These are phyloP conservation scores for Austropuccinia psidii DNA, from an alignment of 1,284 basidiomycete genomes.

Conservation along the genomic window DNA sequence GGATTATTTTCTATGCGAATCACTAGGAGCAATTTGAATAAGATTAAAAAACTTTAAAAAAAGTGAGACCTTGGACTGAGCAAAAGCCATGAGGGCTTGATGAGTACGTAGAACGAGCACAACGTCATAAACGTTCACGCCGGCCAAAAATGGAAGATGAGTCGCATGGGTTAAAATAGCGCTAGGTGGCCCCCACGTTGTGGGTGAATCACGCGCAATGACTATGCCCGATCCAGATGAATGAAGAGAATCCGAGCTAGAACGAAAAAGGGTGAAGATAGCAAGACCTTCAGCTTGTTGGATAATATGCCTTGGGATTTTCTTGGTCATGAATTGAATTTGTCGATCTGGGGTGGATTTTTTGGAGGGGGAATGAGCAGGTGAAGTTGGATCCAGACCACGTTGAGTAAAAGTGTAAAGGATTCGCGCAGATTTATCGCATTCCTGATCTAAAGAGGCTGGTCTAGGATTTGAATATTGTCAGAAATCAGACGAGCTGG, in stretches of 20 bases:
- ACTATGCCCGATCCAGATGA: conserved; percentile 18
- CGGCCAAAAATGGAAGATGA: conserved; percentile 45
- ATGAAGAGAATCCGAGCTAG: neutral
- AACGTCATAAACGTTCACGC: conserved; percentile 49
- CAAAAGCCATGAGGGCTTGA: conserved; percentile 40
- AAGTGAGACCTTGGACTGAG: conserved; percentile 28
- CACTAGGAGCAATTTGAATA: neutral
- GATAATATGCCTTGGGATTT: conserved; percentile 42
- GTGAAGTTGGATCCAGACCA: neutral
- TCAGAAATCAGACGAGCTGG: neutral
- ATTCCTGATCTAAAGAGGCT: conserved; percentile 39
- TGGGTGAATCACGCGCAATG: conserved; percentile 42
- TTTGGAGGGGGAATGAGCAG: conserved; percentile 14
- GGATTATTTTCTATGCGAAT: neutral
- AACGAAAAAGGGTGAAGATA: conserved; percentile 44
- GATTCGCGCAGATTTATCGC: conserved; percentile 38
- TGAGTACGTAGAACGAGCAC: conserved; percentile 47
- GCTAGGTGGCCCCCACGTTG: conserved; percentile 36
- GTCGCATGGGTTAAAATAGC: conserved; percentile 44
- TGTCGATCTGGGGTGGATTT: conserved; percentile 40
- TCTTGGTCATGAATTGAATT: conserved; percentile 46
- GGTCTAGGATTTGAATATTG: conserved; percentile 28
- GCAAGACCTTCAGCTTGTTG: conserved; percentile 39
- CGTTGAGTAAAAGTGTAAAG: conserved; percentile 38
- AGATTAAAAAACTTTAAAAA: too few relatives aligned